Conservation (phyloP, 257 asterid species). For the Parsonsia alboflavescens region DNA sequence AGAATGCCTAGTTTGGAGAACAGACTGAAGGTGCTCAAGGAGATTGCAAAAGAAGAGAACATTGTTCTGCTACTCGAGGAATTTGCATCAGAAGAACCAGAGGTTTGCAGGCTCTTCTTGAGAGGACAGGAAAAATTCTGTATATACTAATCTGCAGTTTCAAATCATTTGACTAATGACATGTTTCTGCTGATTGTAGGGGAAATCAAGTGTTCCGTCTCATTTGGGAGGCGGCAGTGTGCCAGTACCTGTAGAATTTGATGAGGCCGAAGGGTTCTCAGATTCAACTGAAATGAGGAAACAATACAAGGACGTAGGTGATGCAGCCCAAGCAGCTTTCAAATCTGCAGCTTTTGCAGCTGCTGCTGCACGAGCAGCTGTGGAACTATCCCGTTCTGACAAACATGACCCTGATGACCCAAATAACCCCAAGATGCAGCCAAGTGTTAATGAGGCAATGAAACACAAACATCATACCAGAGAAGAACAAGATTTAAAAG, state of each 20-base stretch:
- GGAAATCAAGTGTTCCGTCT: conserved; percentile 10
- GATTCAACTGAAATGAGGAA: conserved; percentile 18
- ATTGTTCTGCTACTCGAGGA: conserved; percentile 48
- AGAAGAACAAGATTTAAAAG: conserved; percentile 3
- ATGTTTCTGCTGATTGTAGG: conserved; percentile 14
- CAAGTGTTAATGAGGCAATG: conserved; percentile 13
- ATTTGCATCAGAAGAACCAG: conserved; percentile 12
- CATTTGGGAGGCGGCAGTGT: conserved; percentile 8
- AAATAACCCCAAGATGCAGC: conserved; percentile 24
- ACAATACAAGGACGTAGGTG: conserved; percentile 73
- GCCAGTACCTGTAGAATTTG: conserved; percentile 12
- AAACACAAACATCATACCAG: conserved; percentile 8
- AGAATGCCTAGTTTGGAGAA: conserved; percentile 59
- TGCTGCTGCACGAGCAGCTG: conserved; percentile 83
- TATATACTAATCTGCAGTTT: not conserved
- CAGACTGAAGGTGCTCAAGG: conserved; percentile 50
- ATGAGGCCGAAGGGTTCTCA: conserved; percentile 13
- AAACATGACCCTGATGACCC: conserved; percentile 42
- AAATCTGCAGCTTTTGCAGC: conserved; percentile 88
- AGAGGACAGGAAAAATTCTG: not conserved
- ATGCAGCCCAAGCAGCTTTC: conserved; percentile 94
- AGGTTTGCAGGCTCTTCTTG: conserved; percentile 24
- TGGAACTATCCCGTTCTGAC: conserved; percentile 61
- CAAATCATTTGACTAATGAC: not conserved
- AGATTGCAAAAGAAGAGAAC: conserved; percentile 66